Base-by-base conservation (phyloP, 331 rosid species). In the Quercus tomentella region DNA sequence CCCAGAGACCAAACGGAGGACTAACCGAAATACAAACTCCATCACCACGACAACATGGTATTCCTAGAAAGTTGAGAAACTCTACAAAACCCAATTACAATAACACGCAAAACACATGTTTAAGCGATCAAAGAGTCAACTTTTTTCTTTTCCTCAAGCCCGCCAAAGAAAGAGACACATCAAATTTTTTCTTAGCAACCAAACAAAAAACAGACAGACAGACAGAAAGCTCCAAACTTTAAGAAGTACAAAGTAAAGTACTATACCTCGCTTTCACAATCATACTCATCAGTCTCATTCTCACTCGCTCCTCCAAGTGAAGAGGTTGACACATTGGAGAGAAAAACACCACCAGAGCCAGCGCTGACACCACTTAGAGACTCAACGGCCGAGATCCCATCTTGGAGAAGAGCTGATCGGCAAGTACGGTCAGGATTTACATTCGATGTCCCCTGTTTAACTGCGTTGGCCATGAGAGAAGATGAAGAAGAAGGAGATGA, bases 211-310 rank as follows among this genome's bases (percentile, higher is more conserved):
- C 72, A 82, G 43, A 52, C 82, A 82, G 74, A 82, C 65, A 56
- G 55, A 45, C 52, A 49, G 22, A 62, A 66, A 84, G 43, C 3
- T 71, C 43, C 2, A 51, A 79, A 81, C 62, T 41, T 74, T 6
- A 37, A 74, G 31, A 25, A 14, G 55, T 49, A 49, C 55, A 12
- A 12, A 49, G 5, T 49, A 49, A 60, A 15, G 22, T 54, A 74
- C 28, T 35, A 16, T 77, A 89, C 99, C 99, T 95, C 97, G 37
- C 97, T 95, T 79, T 95, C 97, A 80, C 94, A 95, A 67, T 95
- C 96, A 79, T 89, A 93, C 68, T 91, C 99, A 43, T 95, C 99
- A 67, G 84, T 80, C 60, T 91, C 97, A 72, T 88, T 89, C 81
- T 87, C 96, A 82, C 89, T 89, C 1, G 85, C 80, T 77, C 87